These are phyloP conservation scores for Pyrenochaeta sp. DNA, from an alignment of 2,329 filamentous ascomycete genomes.

Conservation along the genomic window DNA sequence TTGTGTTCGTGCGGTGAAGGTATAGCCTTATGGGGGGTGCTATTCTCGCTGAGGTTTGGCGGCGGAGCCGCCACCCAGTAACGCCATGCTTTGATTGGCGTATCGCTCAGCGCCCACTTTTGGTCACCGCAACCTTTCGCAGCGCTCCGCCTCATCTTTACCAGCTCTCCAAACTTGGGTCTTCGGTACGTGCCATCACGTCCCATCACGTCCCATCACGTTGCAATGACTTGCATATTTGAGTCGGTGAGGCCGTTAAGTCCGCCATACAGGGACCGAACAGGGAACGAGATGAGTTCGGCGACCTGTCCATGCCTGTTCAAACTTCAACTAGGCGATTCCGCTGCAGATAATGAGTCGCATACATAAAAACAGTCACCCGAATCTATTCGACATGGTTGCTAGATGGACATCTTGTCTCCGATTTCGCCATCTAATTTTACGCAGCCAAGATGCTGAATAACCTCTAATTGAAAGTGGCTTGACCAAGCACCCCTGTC, in stretches of 20 bases:
- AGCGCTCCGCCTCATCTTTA: neutral
- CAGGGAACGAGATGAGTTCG: neutral
- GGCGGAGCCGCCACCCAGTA: neutral
- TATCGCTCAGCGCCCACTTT: neutral
- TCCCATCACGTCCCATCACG: neutral
- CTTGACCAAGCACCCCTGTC: neutral
- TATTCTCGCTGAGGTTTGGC: neutral
- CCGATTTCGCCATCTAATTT: neutral
- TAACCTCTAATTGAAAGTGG: neutral
- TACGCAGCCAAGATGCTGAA: slow-evolving; percentile 1
- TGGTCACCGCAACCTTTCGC: neutral
- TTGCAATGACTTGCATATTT: neutral
- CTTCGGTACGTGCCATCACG: neutral
- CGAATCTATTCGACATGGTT: neutral
- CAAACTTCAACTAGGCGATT: neutral
- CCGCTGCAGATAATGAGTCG: neutral
- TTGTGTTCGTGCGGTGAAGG: neutral
- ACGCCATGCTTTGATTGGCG: neutral
- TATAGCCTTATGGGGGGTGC: neutral
- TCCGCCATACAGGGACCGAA: neutral
- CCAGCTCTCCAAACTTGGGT: neutral
- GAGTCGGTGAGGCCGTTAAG: neutral
- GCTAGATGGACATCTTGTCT: neutral
- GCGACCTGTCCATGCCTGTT: neutral
- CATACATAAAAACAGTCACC: neutral